Evolutionary conservation across 164 flowering plant species (phyloP), one percentile per base, ranked within the genome.

Genomic region (Aristolochia fimbriata): DNA sequence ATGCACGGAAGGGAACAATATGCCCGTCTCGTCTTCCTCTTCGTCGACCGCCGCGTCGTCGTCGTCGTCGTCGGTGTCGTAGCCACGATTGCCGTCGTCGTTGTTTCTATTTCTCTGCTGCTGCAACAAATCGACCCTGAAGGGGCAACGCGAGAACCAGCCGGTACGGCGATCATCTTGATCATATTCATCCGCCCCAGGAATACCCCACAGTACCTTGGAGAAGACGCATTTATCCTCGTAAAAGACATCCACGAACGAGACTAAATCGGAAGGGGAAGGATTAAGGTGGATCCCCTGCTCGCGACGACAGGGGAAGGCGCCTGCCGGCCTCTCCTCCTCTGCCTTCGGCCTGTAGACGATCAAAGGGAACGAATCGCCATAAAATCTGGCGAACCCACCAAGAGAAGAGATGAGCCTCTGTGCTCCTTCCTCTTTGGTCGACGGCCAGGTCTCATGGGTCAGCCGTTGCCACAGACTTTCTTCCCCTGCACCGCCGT

Each of bases 381-480:
- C 72, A 23, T 9, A 52, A 23, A 52, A 52, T 23, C 30, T 22
- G 27, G 8, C 23, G 17, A 22, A 52, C 30, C 56, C 56, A 55
- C 68, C 56, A 16, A 17, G 46, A 5, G 64, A 62, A 0, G 66
- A 49, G 20, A 71, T 48, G 11, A 74, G 31, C 21, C 14, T 12
- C 4, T 49, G 57, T 1, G 58, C 69, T 47, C 47, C 57, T 20
- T 47, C 20, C 15, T 50, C 57, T 41, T 51, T 51, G 9, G 77
- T 70, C 27, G 74, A 70, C 17, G 77, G 74, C 77, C 77, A 74
- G 14, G 68, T 65, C 12, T 74, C 41, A 30, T 65, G 65, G 30
- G 70, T 71, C 0, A 71, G 20, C 12, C 10, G 22, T 15, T 51
- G 30, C 77, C 74, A 71, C 20, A 68, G 30, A 11, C 41, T 30